Evolutionary conservation across 2,329 filamentous ascomycete species (phyloP), one percentile per base, ranked within the genome.

Genomic region (Exophiala mesophila): DNA sequence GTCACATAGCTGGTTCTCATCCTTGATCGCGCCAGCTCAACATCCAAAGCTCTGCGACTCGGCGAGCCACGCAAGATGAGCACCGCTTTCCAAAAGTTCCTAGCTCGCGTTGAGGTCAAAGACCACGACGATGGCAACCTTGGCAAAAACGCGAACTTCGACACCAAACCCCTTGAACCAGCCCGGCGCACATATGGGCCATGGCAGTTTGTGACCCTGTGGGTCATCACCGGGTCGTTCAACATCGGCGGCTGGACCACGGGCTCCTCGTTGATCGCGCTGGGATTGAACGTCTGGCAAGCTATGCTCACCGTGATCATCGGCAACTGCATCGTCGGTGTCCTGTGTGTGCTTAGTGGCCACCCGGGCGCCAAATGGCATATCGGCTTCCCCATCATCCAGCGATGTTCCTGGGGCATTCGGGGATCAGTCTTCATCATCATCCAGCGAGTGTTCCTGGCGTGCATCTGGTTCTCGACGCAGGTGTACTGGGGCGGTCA

Each of bases 121-220:
- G 20, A 17, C 3, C 9, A 28, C 16, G 18, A 12, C 23, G 40
- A 30, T n/a, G 32, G 20, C 3, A 7, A 35, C 19, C 16, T 36
- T 18, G 26, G 8, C 4, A 36, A 36, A 18, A 16, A 24, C 24
- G n/a, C 31, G 21, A 43, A 43, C 15, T 15, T 16, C 8, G 40
- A 43, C 16, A 43, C 33, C 18, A 7, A 34, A 10, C 73, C 73
- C 57, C 88, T 96, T 37, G 88, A 94, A 61, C 81, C 80, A 12
- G 80, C 78, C 50, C 78, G 87, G 45, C 80, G 89, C 40, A 78
- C 86, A 74, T 95, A 89, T 88, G 80, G 81, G 13, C 69, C 83
- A 20, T 88, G 84, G 79, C 94, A 94, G 64, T 95, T 88, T 21
- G 36, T 49, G 16, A 36, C 37, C 15, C 44, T 50, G 12, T 47